phyloP scores from a whole-genome alignment of 129 eudicot genomes.

The Artemisia tridentata region DNA sequence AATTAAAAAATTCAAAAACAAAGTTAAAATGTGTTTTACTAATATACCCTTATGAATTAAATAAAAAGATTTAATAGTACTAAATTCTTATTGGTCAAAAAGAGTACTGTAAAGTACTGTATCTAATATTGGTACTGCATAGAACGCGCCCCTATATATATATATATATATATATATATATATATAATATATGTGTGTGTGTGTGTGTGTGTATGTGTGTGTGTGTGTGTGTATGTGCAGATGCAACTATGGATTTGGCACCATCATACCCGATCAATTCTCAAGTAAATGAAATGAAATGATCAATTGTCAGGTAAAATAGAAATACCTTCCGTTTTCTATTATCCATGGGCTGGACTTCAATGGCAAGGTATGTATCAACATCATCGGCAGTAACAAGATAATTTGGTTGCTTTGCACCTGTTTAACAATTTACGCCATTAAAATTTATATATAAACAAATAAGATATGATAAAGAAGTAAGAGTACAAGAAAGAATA shows the following conservation, averaged over 20 bases:
- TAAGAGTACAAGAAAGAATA: constrained; percentile 27
- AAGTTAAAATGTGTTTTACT: too few relatives aligned
- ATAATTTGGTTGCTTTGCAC: constrained; percentile 92
- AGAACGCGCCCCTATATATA: too few relatives aligned
- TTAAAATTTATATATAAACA: background rate
- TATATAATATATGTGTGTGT: too few relatives aligned
- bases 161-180: too few relatives aligned
- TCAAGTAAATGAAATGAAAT: constrained; percentile 13
- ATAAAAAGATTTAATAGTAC: too few relatives aligned
- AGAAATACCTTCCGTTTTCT: constrained; percentile 73
- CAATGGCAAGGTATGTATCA: constrained; percentile 82
- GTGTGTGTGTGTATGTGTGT: too few relatives aligned
- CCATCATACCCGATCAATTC: background rate
- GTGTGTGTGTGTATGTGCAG: too few relatives aligned
- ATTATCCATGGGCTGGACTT: constrained; percentile 96
- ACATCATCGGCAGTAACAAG: constrained; percentile 92
- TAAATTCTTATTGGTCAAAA: too few relatives aligned
- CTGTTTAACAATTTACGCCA: constrained; percentile 41
- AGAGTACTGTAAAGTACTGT: too few relatives aligned
- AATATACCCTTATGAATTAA: too few relatives aligned
- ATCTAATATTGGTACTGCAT: too few relatives aligned
- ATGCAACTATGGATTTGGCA: background rate
- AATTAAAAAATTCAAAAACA: too few relatives aligned
- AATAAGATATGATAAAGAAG: background rate
- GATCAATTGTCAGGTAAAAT: constrained; percentile 4